Conservation (phyloP, 768 basidiomycete genomes). For the Solioccasus polychromus region DNA sequence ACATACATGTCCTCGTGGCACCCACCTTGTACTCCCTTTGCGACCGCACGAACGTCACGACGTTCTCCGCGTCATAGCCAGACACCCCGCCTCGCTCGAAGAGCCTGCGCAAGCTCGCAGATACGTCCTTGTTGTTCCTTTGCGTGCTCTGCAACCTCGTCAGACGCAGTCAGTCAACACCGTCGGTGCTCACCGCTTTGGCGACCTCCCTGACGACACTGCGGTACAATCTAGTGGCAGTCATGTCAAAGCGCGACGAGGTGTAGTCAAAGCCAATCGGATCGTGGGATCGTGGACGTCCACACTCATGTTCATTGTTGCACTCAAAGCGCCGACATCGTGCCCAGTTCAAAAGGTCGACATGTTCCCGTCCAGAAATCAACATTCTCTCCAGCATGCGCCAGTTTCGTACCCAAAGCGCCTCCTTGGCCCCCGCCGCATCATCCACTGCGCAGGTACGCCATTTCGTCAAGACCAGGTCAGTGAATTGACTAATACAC, state of each 20-base stretch:
- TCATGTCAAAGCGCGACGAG: conserved; percentile 24
- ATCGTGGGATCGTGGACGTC: conserved; percentile 14
- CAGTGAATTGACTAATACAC: neutral
- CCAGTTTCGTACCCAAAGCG: conserved; percentile 17
- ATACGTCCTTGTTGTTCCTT: conserved; percentile 44
- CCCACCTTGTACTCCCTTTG: conserved; percentile 76
- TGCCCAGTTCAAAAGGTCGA: too few relatives aligned
- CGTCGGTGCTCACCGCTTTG: conserved; percentile 18
- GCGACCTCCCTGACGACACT: conserved; percentile 29
- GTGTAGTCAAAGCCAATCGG: conserved; percentile 15
- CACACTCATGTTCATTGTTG: conserved; percentile 22
- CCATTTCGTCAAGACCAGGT: neutral
- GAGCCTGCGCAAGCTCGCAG: conserved; percentile 51
- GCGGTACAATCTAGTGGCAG: conserved; percentile 25
- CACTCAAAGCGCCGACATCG: too few relatives aligned
- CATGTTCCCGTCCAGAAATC: neutral
- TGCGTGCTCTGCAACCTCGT: conserved; percentile 33
- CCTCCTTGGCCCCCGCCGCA: conserved; percentile 2
- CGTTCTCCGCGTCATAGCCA: conserved; percentile 53
- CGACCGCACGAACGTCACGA: conserved; percentile 64
- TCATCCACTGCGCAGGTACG: conserved; percentile 9
- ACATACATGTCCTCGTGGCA: neutral
- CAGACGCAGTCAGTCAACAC: neutral
- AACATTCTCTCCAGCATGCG: conserved; percentile 14
- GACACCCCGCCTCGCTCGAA: conserved; percentile 41